Base-by-base conservation (phyloP, 495 filamentous ascomycete genomes). In the Niebla homalea region DNA sequence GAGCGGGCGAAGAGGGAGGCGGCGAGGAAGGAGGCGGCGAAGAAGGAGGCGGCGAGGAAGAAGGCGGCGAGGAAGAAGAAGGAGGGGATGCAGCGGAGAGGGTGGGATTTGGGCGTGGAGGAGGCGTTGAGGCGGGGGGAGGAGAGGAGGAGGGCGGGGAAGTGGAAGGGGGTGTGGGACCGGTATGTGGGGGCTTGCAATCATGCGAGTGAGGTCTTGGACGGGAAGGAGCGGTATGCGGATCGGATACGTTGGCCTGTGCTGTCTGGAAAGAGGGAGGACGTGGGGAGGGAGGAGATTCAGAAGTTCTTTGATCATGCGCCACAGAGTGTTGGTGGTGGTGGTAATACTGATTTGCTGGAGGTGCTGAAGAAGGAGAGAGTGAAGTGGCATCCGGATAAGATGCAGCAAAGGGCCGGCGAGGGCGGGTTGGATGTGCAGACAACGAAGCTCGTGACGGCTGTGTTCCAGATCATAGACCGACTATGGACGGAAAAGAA, bases 301-400 rank as follows among this genome's bases (percentile, higher is more conserved):
- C 72, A 80, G 54, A 62, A 65, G 40, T 90, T 89, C 63, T 76
- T 87, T 57, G 58, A 69, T 0, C 63, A 75, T 60, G 77, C 74
- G 46, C 69, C 70, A 5, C 55, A 58, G 15, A 55, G 50, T 2
- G 47, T 59, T 35, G 50, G 53, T n/a, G 54, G 55, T 10, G 55
- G 54, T 8, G 58, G 60, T 2, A 50, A 54, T 11, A 54, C 53
- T 16, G 65, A 71, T 49, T 62, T 88, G 29, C 52, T 74, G 41
- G 69, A 72, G 16, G 70, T 77, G 23, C 67, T 99, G 36, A 97
- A 95, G 66, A 63, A 74, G 16, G 92, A 99, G 69, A 76, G 92
- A 36, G 79, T 97, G 10, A 70, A 88, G 10, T 99, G 92, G 92
- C 92, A 99, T 75, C 92, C 92, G 10, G 92, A 99, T 66, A 99